A percentile compares a stretch with the other conserved stretches of the same genome.
These are phyloP conservation scores for Solanum hybrid DNA, from an alignment of 305 asterid species.

Conservation along the genomic window DNA sequence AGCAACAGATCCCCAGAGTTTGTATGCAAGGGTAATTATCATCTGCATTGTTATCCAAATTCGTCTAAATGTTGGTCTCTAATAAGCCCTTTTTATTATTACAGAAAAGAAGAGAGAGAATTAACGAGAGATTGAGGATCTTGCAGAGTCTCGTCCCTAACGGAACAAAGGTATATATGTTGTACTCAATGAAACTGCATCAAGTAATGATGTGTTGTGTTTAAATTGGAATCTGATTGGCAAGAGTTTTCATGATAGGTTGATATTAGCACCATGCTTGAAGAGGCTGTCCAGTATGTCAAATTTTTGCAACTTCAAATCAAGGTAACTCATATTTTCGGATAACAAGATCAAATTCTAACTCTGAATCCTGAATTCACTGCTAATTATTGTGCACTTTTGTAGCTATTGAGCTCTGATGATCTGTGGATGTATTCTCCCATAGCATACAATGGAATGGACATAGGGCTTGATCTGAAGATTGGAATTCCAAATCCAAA, in stretches of 20 bases:
- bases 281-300: slow-evolving; percentile 85
- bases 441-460: slow-evolving; percentile 72
- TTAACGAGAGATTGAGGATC: slow-evolving; percentile 70
- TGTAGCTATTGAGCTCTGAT: slow-evolving; percentile 82
- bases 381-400: neutral
- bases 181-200: neutral
- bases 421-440: slow-evolving; percentile 93
- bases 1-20: slow-evolving; percentile 90
- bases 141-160: slow-evolving; percentile 85
- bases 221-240: neutral
- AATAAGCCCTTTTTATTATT: neutral
- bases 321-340: slow-evolving; percentile 30
- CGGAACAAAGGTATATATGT: slow-evolving; percentile 48
- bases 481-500: neutral
- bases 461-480: slow-evolving; percentile 29
- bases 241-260: slow-evolving; percentile 15
- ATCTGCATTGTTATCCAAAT: neutral
- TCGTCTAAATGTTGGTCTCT: neutral
- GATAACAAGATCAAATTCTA: neutral
- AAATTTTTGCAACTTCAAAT: slow-evolving; percentile 86
- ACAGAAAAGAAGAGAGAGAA: slow-evolving; percentile 86
- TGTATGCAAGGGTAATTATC: slow-evolving; percentile 69
- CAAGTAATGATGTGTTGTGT: neutral
- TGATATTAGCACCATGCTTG: slow-evolving; percentile 90
- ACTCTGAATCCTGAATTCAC: neutral